Evolutionary conservation across 164 flowering plant genomes (phyloP), one percentile per base, ranked within the genome.

Genomic region (Hamamelis virginiana): DNA sequence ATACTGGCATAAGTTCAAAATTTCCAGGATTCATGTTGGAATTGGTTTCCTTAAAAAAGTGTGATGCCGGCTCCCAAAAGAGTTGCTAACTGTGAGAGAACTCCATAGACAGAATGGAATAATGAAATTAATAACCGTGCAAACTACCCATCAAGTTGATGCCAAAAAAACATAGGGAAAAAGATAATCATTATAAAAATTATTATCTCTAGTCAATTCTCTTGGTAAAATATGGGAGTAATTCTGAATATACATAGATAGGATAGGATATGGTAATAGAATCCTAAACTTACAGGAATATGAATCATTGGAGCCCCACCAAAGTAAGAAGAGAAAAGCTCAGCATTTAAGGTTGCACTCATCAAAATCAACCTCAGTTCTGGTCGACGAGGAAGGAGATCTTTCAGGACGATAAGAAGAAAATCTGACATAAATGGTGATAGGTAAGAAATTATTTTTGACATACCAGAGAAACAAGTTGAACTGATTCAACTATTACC

Each of bases 261-360:
- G 3, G 59, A 22, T 56, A 43, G 3, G 59, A 22, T 56, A 43
- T 5, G 25, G 8, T 19, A n/a, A 12, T 44, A 51, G 47, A 13
- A 67, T 55, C 26, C 9, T 38, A 25, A 73, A 85, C 95, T 84
- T 82, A 94, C 98, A 65, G 97, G 98, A 73, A 94, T 91, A 69
- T 91, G 91, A 16, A 94, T 63, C 74, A 70, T 85, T 74, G 98
- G 98, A 75, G 98, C 97, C 67, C 94, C 91, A 77, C 87, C 83
- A 81, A 90, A 91, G 76, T 90, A 94, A 12, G 90, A 85, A 44
- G 97, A 89, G 69, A 91, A 94, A 67, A 94, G 90, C 74, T 87
- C 96, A 8, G 98, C 97, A 84, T 94, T 86, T 46, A 94, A 71
- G 44, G 98, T 94, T 53, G 97, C 98, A 82, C 98, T 94, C 98